Evolutionary conservation across 2,329 filamentous ascomycete genomes (phyloP), one percentile per base, ranked within the genome.

Genomic region (Coniochaeta ligniaria): DNA sequence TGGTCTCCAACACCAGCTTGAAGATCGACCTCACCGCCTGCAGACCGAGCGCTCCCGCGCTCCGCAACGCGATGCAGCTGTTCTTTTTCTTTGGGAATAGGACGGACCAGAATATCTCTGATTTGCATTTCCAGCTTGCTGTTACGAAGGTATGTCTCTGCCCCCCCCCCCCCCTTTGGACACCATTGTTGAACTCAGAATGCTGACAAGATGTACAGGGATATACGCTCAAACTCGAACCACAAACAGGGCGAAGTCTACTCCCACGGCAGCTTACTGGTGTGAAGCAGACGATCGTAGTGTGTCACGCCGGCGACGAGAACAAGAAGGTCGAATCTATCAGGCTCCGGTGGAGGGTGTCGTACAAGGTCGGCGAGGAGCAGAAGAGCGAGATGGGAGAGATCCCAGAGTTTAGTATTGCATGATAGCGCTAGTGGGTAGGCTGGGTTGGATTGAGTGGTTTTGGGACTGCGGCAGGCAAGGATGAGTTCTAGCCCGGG

Each of bases 61-160:
- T 52, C 2, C 80, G 57, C 70, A 77, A 85, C 65, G 75, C 85
- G 2, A 85, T 97, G 52, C 80, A 84, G 33, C 83, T 98, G 55
- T 77, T 86, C 4, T 91, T 92, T 64, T 81, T 83, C n/a, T 96
- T 97, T 72, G 92, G 91, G 20, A 99, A 96, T 72, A 89, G 84
- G 62, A 89, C 87, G 0, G 75, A 83, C 1, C 83, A 90, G 68
- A 83, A 85, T 0, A 82, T 99, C 24, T 83, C 83, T 3, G 90
- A 96, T 64, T 78, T 99, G 33, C 92, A 94, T 61, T 96, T 97
- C 70, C 91, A 96, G 73, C 82, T 96, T 43, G 95, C 95, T 3
- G 94, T 97, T 33, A 95, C 94, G 62, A 98, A 94, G 84, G 93
- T 96, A 78, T 65, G 74, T 64, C 31, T 16, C 28, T 22, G 5